Base-by-base conservation (phyloP, 2,329 filamentous ascomycete genomes). In the Penicillium paneum region DNA sequence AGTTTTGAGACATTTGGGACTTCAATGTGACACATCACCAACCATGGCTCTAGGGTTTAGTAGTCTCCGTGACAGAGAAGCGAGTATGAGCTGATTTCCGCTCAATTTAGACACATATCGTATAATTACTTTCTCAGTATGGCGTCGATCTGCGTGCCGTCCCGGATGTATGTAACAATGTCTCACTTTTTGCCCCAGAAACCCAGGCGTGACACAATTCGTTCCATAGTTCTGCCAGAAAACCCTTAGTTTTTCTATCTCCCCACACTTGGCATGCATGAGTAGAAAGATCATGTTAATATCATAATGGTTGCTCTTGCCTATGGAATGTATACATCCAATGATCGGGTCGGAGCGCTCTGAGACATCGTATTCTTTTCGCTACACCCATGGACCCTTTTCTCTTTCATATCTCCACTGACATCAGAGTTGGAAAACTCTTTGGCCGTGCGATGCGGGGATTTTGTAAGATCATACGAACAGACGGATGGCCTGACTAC, bases 121-220 rank as follows among this genome's bases (percentile, higher is more conserved):
- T 48, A 48, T 48, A 52, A 15, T 35, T n/a, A 41, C 29, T 49
- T 35, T 39, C 43, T 21, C 8, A 26, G 29, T 41, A 29, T 48
- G 36, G 50, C 50, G 34, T 48, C 48, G 46, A 46, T 38, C 46
- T 46, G 24, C 49, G 47, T 28, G n/a, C 17, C 4, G 48, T 48
- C 49, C 47, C 52, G 36, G 19, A 36, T 24, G 21, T 24, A 66
- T 66, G 60, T 61, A 64, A 64, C 59, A 45, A 43, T 64, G 59
- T 63, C 59, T 62, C 49, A 59, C 41, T 24, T n/a, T 39, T 40
- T 55, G 49, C 47, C 55, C 47, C 61, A 46, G 51, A 55, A 49
- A 34, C 40, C 15, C 32, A 24, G 36, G 48, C 32, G 35, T 39
- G 36, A 24, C 17, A 43, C 19, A 44, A 29, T 11, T 21, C 11